phyloP scores from a whole-genome alignment of 306 rosid genomes.

The Erythrophleum fordii region DNA sequence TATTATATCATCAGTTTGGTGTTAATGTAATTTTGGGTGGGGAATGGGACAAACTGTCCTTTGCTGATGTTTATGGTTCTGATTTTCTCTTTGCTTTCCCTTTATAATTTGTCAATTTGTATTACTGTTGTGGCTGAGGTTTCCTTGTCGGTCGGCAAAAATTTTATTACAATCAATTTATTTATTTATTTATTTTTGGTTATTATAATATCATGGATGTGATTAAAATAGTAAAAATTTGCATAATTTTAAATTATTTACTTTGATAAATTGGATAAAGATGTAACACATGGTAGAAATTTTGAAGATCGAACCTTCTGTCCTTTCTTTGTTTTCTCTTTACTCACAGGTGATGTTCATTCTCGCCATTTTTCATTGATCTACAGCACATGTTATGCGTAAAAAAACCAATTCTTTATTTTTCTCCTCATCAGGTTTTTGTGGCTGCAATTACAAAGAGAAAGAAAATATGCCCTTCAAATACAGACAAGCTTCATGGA shows the following conservation, averaged over 20 bases:
- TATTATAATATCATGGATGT: background rate
- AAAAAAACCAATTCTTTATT: background rate
- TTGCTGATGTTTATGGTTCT: background rate
- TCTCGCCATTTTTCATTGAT: background rate
- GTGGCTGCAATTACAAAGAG: conserved; percentile 68
- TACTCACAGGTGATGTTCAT: too few species aligned
- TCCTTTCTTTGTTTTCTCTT: background rate
- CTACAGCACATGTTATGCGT: background rate
- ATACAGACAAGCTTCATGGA: conserved; percentile 53
- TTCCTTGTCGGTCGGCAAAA: conserved; percentile 3
- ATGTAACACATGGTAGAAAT: background rate
- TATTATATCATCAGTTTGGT: background rate
- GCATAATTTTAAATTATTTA: background rate
- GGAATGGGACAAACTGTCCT: background rate
- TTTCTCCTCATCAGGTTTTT: conserved; percentile 49
- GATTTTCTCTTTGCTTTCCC: conserved; percentile 6
- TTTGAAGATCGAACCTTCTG: background rate
- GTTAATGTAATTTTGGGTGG: background rate
- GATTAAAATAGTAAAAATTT: background rate
- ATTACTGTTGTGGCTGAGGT: background rate
- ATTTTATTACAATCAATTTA: background rate
- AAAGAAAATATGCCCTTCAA: conserved; percentile 63
- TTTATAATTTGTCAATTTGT: background rate
- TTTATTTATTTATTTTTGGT: background rate
- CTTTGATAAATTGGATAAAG: background rate